These are phyloP conservation scores for Sporothrix protearum DNA, from an alignment of 2,329 filamentous ascomycete genomes.

Conservation along the genomic window DNA sequence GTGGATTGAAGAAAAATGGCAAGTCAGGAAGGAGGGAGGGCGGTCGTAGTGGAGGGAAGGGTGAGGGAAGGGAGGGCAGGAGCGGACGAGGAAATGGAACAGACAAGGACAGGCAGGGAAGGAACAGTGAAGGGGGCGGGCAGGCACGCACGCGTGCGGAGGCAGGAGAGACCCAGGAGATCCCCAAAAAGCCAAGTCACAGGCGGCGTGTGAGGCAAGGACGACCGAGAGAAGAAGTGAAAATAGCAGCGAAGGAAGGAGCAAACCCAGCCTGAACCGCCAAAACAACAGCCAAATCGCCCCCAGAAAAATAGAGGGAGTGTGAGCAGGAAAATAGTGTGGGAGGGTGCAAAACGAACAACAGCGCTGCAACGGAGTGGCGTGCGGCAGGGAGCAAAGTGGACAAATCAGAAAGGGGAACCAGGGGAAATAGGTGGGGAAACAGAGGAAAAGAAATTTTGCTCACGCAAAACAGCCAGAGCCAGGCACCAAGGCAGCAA, in stretches of 20 bases:
- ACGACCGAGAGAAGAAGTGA: neutral
- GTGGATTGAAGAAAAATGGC: constrained; percentile 28
- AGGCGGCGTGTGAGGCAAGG: neutral
- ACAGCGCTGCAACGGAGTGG: neutral
- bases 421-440: neutral
- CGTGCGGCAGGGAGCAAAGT: neutral
- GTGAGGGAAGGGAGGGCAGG: constrained; percentile 17
- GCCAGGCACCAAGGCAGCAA: constrained; percentile 12
- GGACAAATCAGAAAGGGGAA: neutral
- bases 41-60: constrained; percentile 27
- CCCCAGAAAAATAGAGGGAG: constrained; percentile 3
- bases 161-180: constrained; percentile 3
- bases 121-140: neutral
- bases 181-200: neutral
- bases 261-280: neutral
- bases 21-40: constrained; percentile 25
- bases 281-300: neutral
- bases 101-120: constrained; percentile 12
- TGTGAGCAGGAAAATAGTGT: neutral
- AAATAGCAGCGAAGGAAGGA: neutral
- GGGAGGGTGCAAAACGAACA: neutral
- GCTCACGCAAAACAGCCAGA: neutral
- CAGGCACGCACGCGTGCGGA: neutral
- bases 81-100: constrained; percentile 14
- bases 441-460: neutral